Percentiles rank a stretch among this genome's conserved stretches.
phyloP scores from a whole-genome alignment of 140 eudicot genomes.

The Ambrosia hybrid region DNA sequence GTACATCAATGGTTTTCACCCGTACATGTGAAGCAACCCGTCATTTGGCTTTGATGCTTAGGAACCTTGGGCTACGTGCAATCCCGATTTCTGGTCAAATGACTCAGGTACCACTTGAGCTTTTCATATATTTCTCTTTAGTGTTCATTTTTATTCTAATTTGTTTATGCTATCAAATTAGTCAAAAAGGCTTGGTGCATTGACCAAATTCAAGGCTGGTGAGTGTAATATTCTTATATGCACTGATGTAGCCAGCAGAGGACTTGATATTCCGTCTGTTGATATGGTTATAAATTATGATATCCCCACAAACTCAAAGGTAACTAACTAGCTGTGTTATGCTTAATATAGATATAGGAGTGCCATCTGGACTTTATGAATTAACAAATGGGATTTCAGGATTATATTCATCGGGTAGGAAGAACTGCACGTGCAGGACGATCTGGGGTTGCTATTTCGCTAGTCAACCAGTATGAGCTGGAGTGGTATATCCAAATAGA shows the following conservation, averaged over 20 bases:
- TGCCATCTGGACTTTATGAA: conserved; percentile 1
- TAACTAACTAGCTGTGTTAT: not conserved
- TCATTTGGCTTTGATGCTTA: conserved; percentile 64
- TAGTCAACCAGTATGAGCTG: conserved; percentile 91
- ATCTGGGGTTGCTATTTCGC: conserved; percentile 81
- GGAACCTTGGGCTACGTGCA: conserved; percentile 80
- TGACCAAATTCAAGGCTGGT: conserved; percentile 84
- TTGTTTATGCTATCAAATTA: conserved; percentile 19
- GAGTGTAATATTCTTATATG: conserved; percentile 83
- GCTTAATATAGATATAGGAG: not conserved
- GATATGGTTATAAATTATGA: conserved; percentile 93
- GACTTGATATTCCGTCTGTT: conserved; percentile 89
- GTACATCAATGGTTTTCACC: conserved; percentile 94
- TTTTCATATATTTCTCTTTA: not conserved
- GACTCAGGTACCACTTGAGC: conserved; percentile 57
- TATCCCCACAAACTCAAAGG: conserved; percentile 92
- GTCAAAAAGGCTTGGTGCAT: conserved; percentile 81
- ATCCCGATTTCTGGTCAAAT: conserved; percentile 90
- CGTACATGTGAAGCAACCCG: conserved; percentile 87
- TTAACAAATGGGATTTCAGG: conserved; percentile 43
- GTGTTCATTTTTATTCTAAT: not conserved
- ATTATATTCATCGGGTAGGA: conserved; percentile 94
- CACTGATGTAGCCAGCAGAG: conserved; percentile 95
- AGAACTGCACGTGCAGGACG: conserved; percentile 99
- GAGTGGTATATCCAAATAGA: conserved; percentile 92